Evolutionary conservation across 805 yeast species (phyloP), one percentile per base, ranked within the genome.

Genomic region (Wickerhamiella cacticola): DNA sequence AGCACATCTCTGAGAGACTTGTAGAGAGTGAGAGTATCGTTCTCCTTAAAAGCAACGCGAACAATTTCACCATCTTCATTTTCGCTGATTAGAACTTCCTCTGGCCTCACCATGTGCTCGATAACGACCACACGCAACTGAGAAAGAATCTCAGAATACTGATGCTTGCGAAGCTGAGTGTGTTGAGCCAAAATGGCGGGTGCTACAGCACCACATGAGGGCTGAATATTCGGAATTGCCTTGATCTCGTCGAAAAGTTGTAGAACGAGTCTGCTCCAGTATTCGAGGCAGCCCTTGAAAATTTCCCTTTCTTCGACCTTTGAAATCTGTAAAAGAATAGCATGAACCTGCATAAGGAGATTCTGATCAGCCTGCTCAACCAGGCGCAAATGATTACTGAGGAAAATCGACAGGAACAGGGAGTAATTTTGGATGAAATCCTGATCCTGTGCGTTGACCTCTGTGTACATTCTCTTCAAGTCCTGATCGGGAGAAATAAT

Each of bases 1-100:
- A 92, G 71, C 12, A 87, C 94, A 65, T 92, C 97, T 65, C 97
- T 80, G 85, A 88, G 85, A 25, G 89, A 79, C 68, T 92, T 89
- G 71, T 92, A 92, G 52, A 92, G 72, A 56, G 87, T 95, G 59
- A 92, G 92, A 9, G 99, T 92, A 63, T 92, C 99, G 62, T 92
- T 82, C 66, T 92, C 99, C 61, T 85, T 86, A 49, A 89, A 96
- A 55, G 89, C 88, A 61, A 89, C 97, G 61, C 99, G 78, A 40
- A 92, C 98, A 64, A 92, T 89, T 68, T 92, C 98, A 57, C 98
- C 98, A 68, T 92, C 99, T 66, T 92, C 99, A 63, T 89, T 89
- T 66, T 92, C 97, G 45, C 88, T 96, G 68, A 92, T 78, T 49
- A 92, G 73, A 48, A 92, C 98, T 68, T 92, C 99, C 66, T 92